Percentiles rank a stretch among this genome's conserved stretches.
Conservation (phyloP, 2,329 filamentous ascomycete species). For the Capronia epimyces region DNA sequence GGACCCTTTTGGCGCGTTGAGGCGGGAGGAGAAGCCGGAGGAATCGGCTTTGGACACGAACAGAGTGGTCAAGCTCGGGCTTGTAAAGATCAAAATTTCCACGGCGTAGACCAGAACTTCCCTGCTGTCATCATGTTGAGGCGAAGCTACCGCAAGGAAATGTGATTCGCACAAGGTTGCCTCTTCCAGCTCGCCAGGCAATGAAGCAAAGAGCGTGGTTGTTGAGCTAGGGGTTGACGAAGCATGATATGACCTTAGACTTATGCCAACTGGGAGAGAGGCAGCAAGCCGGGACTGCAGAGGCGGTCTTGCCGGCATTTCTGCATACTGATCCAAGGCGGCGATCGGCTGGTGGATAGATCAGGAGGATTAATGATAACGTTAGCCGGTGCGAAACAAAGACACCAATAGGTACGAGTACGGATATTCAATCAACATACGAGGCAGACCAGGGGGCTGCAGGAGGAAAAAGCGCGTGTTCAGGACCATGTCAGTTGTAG, state of each 20-base stretch:
- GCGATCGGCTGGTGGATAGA: neutral
- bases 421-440: too few relatives aligned
- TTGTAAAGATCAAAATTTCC: constrained; percentile 83
- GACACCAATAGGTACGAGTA: too few relatives aligned
- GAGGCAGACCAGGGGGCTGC: too few relatives aligned
- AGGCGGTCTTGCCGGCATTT: constrained; percentile 7
- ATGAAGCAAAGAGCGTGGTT: constrained; percentile 71
- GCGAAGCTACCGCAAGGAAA: constrained; percentile 57
- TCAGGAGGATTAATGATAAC: neutral
- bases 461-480: neutral
- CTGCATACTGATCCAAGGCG: constrained; percentile 5
- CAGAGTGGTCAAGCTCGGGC: constrained; percentile 71
- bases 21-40: constrained; percentile 72
- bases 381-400: neutral
- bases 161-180: constrained; percentile 83
- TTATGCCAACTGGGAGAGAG: constrained; percentile 48
- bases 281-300: constrained; percentile 45
- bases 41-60: constrained; percentile 98
- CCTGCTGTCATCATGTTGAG: constrained; percentile 26
- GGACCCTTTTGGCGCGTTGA: constrained; percentile 57
- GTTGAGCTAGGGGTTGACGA: constrained; percentile 74
- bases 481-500: neutral
- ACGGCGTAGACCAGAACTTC: constrained; percentile 71
- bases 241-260: constrained; percentile 74
- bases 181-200: constrained; percentile 65